Evolutionary conservation across 106 monocot genomes (phyloP).

Genomic region (Iris macrosiphon): DNA sequence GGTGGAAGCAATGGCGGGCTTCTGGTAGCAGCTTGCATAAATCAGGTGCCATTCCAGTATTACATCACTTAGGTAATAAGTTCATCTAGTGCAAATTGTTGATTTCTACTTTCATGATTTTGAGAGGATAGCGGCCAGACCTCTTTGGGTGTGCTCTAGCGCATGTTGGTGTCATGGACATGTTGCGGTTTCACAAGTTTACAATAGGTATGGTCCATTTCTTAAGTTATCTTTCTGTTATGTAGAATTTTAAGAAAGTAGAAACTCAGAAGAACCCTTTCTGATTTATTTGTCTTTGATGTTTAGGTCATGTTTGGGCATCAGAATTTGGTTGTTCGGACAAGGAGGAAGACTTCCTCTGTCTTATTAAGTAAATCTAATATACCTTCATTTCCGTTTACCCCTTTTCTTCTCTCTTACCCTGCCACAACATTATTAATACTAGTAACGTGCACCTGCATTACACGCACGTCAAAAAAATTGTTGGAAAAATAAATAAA

Average conservation of each 20-base stretch:
- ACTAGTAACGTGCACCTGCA: too few species aligned
- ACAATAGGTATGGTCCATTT: slow-evolving; percentile 54
- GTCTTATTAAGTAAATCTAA: slow-evolving; percentile 96
- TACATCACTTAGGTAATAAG: background rate
- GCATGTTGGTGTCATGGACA: slow-evolving; percentile 99
- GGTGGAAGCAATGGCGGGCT: slow-evolving; percentile 98
- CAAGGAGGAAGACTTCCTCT: slow-evolving; percentile 72
- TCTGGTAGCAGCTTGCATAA: slow-evolving; percentile 86
- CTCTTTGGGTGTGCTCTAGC: slow-evolving; percentile 95
- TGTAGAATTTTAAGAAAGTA: background rate
- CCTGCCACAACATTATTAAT: too few species aligned
- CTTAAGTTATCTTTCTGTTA: background rate
- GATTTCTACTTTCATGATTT: too few species aligned
- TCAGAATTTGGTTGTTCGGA: slow-evolving; percentile 96
- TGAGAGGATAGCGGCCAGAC: slow-evolving; percentile 69
- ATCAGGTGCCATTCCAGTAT: slow-evolving; percentile 47
- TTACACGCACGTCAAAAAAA: too few species aligned
- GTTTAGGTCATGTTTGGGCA: slow-evolving; percentile 80
- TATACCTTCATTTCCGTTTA: too few species aligned
- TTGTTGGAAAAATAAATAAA: too few species aligned
- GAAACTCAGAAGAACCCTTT: background rate
- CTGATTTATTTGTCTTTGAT: slow-evolving; percentile 2
- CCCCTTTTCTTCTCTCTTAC: too few species aligned
- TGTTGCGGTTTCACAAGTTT: slow-evolving; percentile 97
- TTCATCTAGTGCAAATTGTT: too few species aligned